Evolutionary conservation across 2,329 filamentous ascomycete genomes (phyloP), one percentile per base, ranked within the genome.

Genomic region (Colletotrichum tabaci): DNA sequence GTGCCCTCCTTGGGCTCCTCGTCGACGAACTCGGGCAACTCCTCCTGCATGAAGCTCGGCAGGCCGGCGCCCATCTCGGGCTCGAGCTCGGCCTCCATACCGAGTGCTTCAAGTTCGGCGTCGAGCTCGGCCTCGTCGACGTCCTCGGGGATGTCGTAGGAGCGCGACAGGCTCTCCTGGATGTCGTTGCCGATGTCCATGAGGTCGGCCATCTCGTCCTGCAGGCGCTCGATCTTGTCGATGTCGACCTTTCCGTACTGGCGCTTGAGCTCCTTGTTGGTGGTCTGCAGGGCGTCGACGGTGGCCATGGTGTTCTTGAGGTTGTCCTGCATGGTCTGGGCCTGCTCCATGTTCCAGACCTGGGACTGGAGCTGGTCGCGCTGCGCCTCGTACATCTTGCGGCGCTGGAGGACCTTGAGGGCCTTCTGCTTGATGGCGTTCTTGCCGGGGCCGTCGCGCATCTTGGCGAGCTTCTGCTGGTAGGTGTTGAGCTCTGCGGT

Each of bases 271-370:
- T 94, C 92, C 85, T 98, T 98, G 78, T 96, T 98, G 30, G 96
- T 98, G 2, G 93, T 95, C 89, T 98, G 97, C 90, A 99, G 96
- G 13, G 96, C 95, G 81, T 98, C 96, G 55, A 98, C 95, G 38
- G 96, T 98, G 21, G 95, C 97, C 95, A 98, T 98, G 74, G 96
- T 96, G 82, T 98, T 98, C 82, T 97, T 96, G 64, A 99, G 89
- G 80, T 98, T 98, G 84, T 98, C 96, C 85, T 97, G 95, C 96
- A 98, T 98, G 89, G 95, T 97, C 80, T 93, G 93, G 3, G 96
- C 95, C 84, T 98, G 95, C 85, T 98, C 95, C 95, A 99, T 98
- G 85, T 98, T 98, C 95, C 95, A 98, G 26, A 94, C 94, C 84
- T 99, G 96, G 75, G 92, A 89, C 84, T 97, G 93, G 65, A 98